Evolutionary conservation across 495 filamentous ascomycete genomes (phyloP).

Genomic region (Penicillium robsamsonii): DNA sequence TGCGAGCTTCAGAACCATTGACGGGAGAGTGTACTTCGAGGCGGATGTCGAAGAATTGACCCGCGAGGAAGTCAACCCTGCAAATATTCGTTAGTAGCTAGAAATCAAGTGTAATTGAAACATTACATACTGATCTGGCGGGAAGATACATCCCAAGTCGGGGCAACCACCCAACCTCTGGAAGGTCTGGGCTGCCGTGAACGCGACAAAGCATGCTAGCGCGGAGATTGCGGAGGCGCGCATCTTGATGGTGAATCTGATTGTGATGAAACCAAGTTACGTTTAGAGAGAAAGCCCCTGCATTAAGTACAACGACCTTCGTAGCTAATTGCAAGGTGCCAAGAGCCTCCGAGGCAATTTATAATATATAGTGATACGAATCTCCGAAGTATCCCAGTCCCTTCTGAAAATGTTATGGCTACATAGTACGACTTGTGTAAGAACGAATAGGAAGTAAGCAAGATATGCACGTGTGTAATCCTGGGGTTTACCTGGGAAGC

Average conservation of each 20-base stretch:
- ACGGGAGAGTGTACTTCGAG: constrained; percentile 73
- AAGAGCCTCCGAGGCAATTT: not conserved
- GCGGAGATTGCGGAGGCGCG: constrained; percentile 20
- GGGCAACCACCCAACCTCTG: constrained; percentile 70
- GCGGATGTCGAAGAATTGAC: constrained; percentile 73
- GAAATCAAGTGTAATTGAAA: not conserved
- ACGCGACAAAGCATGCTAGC: constrained; percentile 23
- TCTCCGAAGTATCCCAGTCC: constrained; percentile 5
- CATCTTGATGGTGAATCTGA: constrained; percentile 21
- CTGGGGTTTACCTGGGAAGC: constrained; percentile 7
- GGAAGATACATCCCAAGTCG: constrained; percentile 69
- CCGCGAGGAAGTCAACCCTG: constrained; percentile 66
- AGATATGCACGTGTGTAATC: constrained; percentile 14
- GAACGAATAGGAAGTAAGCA: constrained; percentile 7
- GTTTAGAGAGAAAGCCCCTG: not conserved
- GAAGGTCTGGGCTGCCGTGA: constrained; percentile 57
- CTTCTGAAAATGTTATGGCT: not conserved
- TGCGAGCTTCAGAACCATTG: constrained; percentile 69
- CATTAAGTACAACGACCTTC: not conserved
- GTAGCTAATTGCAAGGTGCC: not conserved
- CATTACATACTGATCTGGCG: constrained; percentile 62
- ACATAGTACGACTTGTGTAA: not conserved
- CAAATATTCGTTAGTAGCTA: not conserved
- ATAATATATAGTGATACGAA: not conserved
- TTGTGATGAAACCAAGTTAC: not conserved